phyloP scores from a whole-genome alignment of 768 basidiomycete genomes.

The Candolleomyces aberdarensis region DNA sequence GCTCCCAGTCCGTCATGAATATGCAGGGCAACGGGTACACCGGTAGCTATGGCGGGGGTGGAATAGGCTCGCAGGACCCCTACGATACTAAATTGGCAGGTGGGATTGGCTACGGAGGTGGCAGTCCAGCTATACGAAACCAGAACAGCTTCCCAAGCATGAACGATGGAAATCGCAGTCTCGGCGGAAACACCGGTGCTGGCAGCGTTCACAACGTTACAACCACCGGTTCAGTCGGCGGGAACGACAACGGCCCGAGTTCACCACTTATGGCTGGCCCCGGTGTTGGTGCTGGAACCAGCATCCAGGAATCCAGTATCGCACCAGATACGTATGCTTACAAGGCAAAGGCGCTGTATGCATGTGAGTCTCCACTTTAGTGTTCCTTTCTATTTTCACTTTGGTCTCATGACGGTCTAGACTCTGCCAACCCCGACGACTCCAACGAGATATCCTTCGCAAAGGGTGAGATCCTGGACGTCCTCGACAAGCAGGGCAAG shows the following conservation, averaged over 20 bases:
- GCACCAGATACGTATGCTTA: constrained; percentile 52
- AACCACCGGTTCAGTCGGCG: constrained; percentile 38
- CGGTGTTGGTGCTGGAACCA: constrained; percentile 49
- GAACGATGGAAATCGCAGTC: constrained; percentile 35
- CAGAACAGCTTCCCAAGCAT: constrained; percentile 56
- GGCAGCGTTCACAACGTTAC: constrained; percentile 57
- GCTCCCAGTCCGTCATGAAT: constrained; percentile 55
- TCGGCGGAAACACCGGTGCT: constrained; percentile 35
- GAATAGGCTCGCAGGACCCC: constrained; percentile 64
- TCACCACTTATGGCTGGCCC: constrained; percentile 72
- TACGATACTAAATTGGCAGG: constrained; percentile 65
- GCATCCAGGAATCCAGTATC: constrained; percentile 19
- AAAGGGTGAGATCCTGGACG: constrained; percentile 91
- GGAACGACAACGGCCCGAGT: constrained; percentile 47
- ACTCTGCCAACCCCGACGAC: constrained; percentile 91
- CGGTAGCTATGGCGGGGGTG: constrained; percentile 62
- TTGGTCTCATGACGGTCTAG: constrained; percentile 39
- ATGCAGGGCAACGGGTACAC: constrained; percentile 63
- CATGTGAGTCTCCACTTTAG: constrained; percentile 53
- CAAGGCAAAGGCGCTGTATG: constrained; percentile 87
- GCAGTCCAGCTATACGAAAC: constrained; percentile 45
- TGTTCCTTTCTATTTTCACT: constrained; percentile 12
- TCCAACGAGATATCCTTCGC: constrained; percentile 93
- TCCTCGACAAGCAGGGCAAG: constrained; percentile 89
- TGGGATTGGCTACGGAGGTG: constrained; percentile 41